Evolutionary conservation across 305 asterid species (phyloP).

Genomic region (Solanum hybrid): DNA sequence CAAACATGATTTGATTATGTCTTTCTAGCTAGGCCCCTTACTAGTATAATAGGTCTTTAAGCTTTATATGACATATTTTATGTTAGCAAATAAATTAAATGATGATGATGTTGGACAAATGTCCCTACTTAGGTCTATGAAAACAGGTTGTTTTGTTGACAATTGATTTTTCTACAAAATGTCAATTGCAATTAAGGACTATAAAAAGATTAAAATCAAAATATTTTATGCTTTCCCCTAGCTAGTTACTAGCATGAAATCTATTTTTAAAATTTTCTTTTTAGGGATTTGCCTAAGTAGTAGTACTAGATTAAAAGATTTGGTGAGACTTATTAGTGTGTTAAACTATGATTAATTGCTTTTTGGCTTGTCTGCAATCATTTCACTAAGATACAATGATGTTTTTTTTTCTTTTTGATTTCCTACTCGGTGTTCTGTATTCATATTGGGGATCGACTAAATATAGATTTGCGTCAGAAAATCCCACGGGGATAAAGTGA

Average conservation of each 20-base stretch:
- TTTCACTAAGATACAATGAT: neutral
- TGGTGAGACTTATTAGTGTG: conserved; percentile 1
- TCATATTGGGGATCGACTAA: accelerated
- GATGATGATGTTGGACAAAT: conserved; percentile 23
- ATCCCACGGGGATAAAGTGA: too few species aligned
- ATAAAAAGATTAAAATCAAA: neutral
- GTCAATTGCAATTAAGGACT: neutral
- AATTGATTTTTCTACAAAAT: neutral
- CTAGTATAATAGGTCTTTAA: neutral
- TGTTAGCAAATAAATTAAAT: conserved; percentile 24
- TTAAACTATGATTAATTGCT: conserved; percentile 10
- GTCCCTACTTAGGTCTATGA: neutral
- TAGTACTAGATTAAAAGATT: neutral
- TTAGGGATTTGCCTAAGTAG: neutral
- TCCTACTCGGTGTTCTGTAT: accelerated
- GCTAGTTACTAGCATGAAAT: neutral
- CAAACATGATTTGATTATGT: conserved; percentile 16
- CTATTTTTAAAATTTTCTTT: neutral
- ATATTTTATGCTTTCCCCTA: neutral
- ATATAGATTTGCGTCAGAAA: accelerated
- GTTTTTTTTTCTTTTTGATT: too few species aligned
- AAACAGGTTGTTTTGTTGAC: neutral
- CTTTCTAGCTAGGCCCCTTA: conserved; percentile 12
- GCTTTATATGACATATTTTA: conserved; percentile 18
- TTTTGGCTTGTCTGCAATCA: conserved; percentile 9